Base-by-base conservation (phyloP, 306 rosid genomes). In the Elaeagnus macrophylla region DNA sequence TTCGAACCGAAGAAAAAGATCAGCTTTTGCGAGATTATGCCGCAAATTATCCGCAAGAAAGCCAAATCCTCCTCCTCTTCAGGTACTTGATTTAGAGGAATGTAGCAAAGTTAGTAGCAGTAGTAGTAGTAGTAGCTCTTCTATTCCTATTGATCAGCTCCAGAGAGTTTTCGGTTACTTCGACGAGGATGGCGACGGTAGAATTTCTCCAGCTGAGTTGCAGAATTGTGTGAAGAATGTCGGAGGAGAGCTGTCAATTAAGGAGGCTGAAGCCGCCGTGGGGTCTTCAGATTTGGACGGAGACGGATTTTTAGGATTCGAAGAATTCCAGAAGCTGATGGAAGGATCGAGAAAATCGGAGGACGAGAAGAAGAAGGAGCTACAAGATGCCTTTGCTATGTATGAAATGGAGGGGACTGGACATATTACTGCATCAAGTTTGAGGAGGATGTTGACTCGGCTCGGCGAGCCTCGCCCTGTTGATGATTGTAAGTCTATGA, bases 111-210 rank as follows among this genome's bases (percentile, higher is more conserved):
- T 25, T 25, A 3, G 32, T 25, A n/a, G n/a, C n/a, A n/a, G n/a
- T n/a, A 25, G 32, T 5, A 25, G 4, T 25, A 25, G 4, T 5
- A 25, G 32, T 25, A 25, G 32, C 32, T 25, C 32, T 5, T 25
- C 32, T 25, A 2, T 25, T 25, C 32, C 32, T 39, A 17, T 56
- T 37, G 12, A 53, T 11, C 48, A 59, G 43, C 13, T 37, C 12
- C 32, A 39, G 40, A 50, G 35, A 49, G 72, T 66, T 16, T 72
- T 72, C 32, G 41, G 46, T 11, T 61, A 60, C 64, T 59, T 72
- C 10, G 77, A 72, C 8, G 59, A 67, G 52, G 37, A 73, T 18
- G 66, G 73, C 4, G 78, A 73, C 13, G 70, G 78, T 12, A 67
- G 53, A 54, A 62, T 73, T 51, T 73, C 78, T 39, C 78, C 78